Percentiles rank a stretch among this genome's conserved stretches.
Conservation (phyloP, 179 eudicot species). For the Pouteria campechiana region DNA sequence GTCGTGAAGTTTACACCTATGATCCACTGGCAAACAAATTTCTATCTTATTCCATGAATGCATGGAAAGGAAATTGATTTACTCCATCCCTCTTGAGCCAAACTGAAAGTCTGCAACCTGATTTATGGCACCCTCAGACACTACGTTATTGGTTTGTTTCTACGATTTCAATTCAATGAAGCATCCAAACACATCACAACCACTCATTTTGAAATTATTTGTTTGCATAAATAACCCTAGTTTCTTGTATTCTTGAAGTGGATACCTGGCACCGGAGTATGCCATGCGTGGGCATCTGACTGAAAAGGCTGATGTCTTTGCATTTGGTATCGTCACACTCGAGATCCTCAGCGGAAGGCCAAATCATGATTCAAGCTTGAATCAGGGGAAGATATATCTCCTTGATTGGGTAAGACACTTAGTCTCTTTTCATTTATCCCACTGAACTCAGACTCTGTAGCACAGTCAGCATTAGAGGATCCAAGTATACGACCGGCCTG, state of each 20-base stretch:
- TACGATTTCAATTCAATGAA: not conserved
- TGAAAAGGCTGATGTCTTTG: constrained; percentile 13
- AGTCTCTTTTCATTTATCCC: too few species aligned
- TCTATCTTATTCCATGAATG: too few species aligned
- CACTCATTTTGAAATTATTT: too few species aligned
- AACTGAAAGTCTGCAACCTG: not conserved
- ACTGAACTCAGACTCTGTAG: too few species aligned
- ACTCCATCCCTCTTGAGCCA: not conserved
- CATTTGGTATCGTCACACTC: constrained; percentile 10
- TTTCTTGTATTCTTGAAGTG: not conserved
- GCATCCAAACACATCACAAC: too few species aligned
- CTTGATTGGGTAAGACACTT: constrained; percentile 17
- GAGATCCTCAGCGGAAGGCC: constrained; percentile 9
- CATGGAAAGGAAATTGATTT: not conserved
- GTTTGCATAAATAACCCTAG: not conserved
- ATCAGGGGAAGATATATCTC: constrained; percentile 6
- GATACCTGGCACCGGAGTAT: constrained; percentile 14
- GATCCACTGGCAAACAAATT: too few species aligned
- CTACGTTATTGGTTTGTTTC: not conserved
- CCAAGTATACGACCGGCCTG: too few species aligned
- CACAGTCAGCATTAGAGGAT: too few species aligned
- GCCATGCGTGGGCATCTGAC: constrained; percentile 14
- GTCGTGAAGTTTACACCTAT: too few species aligned
- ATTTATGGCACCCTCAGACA: not conserved
- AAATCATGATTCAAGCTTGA: constrained; percentile 3